Conservation (phyloP, 331 rosid genomes). For the Cydonia oblonga region DNA sequence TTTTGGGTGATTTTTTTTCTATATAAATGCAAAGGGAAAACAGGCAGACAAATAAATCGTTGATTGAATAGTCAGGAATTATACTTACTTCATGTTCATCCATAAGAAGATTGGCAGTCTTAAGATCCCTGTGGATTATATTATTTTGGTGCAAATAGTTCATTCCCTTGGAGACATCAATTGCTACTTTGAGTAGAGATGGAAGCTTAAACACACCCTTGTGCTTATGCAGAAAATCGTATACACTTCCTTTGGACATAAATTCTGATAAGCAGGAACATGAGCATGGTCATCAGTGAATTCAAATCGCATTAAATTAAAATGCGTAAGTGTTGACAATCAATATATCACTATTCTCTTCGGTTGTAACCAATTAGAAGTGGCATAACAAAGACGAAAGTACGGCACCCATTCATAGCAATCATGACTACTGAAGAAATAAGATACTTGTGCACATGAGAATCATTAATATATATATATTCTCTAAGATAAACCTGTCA, state of each 20-base stretch:
- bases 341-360: not conserved
- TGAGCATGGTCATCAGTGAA: conserved; percentile 19
- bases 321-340: conserved; percentile 6
- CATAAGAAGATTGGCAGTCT: conserved; percentile 99
- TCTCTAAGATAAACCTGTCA: conserved; percentile 56
- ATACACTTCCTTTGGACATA: conserved; percentile 91
- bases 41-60: conserved; percentile 1
- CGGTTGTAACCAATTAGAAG: not conserved
- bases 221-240: conserved; percentile 93
- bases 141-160: conserved; percentile 95
- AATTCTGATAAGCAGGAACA: conserved; percentile 63
- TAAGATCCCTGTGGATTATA: conserved; percentile 97
- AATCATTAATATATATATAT: not conserved
- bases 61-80: conserved; percentile 15
- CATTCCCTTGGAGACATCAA: conserved; percentile 95
- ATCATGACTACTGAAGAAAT: conserved; percentile 1
- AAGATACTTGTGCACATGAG: not conserved
- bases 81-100: conserved; percentile 87
- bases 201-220: conserved; percentile 84
- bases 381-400: not conserved
- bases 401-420: not conserved
- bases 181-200: conserved; percentile 83
- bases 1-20: not conserved
- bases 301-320: not conserved
- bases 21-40: not conserved